phyloP scores from a whole-genome alignment of 768 basidiomycete species.

The Suillus brevipes region DNA sequence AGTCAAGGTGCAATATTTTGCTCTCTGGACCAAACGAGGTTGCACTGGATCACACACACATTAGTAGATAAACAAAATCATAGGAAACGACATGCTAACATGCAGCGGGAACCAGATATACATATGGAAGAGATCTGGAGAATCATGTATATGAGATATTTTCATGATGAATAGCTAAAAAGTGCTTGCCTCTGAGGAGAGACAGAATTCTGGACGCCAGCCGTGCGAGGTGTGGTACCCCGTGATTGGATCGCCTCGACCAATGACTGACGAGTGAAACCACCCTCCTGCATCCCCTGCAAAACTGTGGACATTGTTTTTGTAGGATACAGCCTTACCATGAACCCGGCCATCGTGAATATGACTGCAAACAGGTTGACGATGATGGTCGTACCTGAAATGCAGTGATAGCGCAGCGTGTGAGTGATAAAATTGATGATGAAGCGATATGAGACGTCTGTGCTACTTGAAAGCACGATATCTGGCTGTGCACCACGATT shows the following conservation, averaged over 20 bases:
- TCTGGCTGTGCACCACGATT: slow-evolving; percentile 33
- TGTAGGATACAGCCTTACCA: slow-evolving; percentile 34
- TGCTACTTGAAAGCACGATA: slow-evolving; percentile 41
- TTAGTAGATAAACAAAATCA: not conserved
- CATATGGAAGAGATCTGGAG: slow-evolving; percentile 54
- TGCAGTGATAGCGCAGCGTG: slow-evolving; percentile 41
- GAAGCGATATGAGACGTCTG: slow-evolving; percentile 35
- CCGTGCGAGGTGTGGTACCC: slow-evolving; percentile 13
- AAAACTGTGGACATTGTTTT: slow-evolving; percentile 38
- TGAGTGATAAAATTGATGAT: slow-evolving; percentile 31
- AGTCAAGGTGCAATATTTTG: slow-evolving; percentile 45
- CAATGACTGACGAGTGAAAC: slow-evolving; percentile 40
- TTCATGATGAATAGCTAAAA: not conserved
- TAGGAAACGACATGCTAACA: slow-evolving; percentile 39
- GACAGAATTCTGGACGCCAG: slow-evolving; percentile 46
- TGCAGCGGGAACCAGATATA: slow-evolving; percentile 45
- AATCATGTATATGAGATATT: not conserved
- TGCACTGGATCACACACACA: slow-evolving; percentile 38
- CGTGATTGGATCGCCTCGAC: slow-evolving; percentile 8
- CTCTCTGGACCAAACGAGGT: slow-evolving; percentile 56
- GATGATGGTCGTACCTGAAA: slow-evolving; percentile 43
- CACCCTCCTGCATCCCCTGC: slow-evolving; percentile 56
- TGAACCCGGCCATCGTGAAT: not conserved
- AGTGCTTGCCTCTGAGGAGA: slow-evolving; percentile 29
- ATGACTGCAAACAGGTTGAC: not conserved